A percentile compares a stretch with the other conserved stretches of the same genome.
These are phyloP conservation scores for Nothomitra cinnamomea DNA, from an alignment of 2,329 filamentous ascomycete species.

Conservation along the genomic window DNA sequence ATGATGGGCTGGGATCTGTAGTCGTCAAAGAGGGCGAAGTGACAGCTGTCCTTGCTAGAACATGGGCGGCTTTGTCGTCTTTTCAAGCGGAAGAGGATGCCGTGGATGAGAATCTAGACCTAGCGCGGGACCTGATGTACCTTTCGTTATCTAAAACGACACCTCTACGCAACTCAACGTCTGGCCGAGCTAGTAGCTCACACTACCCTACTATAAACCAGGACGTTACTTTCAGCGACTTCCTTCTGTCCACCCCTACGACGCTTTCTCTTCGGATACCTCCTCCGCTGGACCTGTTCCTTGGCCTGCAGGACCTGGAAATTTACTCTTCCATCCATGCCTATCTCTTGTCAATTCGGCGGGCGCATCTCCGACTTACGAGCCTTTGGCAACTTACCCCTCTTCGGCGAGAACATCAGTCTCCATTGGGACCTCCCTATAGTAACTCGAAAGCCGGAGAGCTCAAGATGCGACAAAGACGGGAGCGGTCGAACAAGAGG, in stretches of 20 bases:
- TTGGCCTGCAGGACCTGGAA: slow-evolving; percentile 57
- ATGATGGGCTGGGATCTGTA: slow-evolving; percentile 41
- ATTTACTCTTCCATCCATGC: slow-evolving; percentile 74
- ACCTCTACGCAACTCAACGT: slow-evolving; percentile 8
- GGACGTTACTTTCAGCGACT: slow-evolving; percentile 52
- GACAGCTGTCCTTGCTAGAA: slow-evolving; percentile 53
- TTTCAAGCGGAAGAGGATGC: slow-evolving; percentile 62
- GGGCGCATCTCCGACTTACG: slow-evolving; percentile 70
- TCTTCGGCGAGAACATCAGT: slow-evolving; percentile 59
- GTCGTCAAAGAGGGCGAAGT: slow-evolving; percentile 78
- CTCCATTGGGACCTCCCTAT: slow-evolving; percentile 46
- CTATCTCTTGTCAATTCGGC: slow-evolving; percentile 70
- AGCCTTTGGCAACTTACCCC: slow-evolving; percentile 75
- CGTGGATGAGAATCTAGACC: slow-evolving; percentile 58
- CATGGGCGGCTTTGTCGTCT: slow-evolving; percentile 65
- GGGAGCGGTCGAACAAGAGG: slow-evolving; percentile 46
- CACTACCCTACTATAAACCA: slow-evolving; percentile 22
- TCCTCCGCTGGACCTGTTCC: slow-evolving; percentile 73
- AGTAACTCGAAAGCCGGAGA: slow-evolving; percentile 44
- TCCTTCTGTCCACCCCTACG: slow-evolving; percentile 65
- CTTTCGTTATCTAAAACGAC: slow-evolving; percentile 40
- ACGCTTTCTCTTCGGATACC: slow-evolving; percentile 53
- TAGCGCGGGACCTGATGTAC: slow-evolving; percentile 60
- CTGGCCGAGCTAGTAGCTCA: slow-evolving; percentile 2
- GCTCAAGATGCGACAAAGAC: slow-evolving; percentile 41